Evolutionary conservation across 179 eudicot genomes (phyloP), one percentile per base, ranked within the genome.

Genomic region (Corrigiola litoralis): DNA sequence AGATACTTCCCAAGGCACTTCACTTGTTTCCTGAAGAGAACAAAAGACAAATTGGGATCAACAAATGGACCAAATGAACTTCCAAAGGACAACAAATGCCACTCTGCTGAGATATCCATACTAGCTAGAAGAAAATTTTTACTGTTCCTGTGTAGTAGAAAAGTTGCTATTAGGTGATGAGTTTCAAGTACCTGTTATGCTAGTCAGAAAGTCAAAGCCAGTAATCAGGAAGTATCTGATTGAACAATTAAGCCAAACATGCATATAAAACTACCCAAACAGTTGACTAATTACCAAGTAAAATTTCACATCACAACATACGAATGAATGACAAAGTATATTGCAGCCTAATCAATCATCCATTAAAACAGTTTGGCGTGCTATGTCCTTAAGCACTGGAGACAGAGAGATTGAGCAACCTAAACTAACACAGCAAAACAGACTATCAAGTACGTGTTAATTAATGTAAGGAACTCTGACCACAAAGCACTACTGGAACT

Each of bases 1-100:
- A 94, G 69, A 59, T 94, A 94, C 73, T 94, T 90, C 50, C 99
- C 99, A 59, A 94, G 96, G 74, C 84, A 84, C 44, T 61, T 77
- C 61, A 94, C 99, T 79, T 94, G 99, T 65, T 94, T 94, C 82
- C 99, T 94, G 96, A 77, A 45, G 32, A 7, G 24, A 56, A 53
- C 28, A 46, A 56, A 36, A 1, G 0, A 56, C 16, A 69, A 1
- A 32, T 27, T 32, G 31, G 17, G 10, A 58, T 27, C 6, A 34
- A 36, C 13, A 21, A 56, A n/a, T n/a, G n/a, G n/a, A n/a, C 4
- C 57, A 14, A 14, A 38, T 29, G 46, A 20, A 21, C 20, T 58
- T 2, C 23, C 10, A 68, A 46, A 61, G 2, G 60, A 47, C 29
- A 38, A 11, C 17, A 32, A 12, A 4, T 29, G 27, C 1, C 29